Base-by-base conservation (phyloP, 2,329 filamentous ascomycete species). In the Aureobasidium sp. region DNA sequence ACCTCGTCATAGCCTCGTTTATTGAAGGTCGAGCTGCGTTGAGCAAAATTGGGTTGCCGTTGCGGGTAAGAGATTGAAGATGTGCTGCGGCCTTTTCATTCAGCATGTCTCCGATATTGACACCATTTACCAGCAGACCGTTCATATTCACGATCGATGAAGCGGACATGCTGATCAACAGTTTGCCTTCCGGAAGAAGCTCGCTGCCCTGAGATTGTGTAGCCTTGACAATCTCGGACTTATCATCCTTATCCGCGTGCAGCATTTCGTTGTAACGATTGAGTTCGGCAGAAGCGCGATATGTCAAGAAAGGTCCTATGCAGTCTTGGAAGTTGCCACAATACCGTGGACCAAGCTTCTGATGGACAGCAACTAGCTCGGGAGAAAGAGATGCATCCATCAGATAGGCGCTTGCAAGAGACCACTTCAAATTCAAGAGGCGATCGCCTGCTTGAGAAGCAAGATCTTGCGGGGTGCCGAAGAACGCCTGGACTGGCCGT, bases 271-370 rank as follows among this genome's bases (percentile, higher is more conserved):
- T 97, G 49, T 93, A 88, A 59, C 97, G 81, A 63, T 95, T 94
- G 42, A 99, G 78, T 59, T 90, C 87, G 8, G 94, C 93, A 1
- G 94, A 97, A 7, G 94, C 93, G 68, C 89, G 86, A 71, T 99
- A 99, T 0, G 95, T 99, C 71, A 97, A 91, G 69, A 99, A 96
- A 1, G 91, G 93, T 5, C 95, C 94, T 15, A 99, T 81, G 67
- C 91, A 94, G 70, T 99, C 94, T 74, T 99, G 94, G 68, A 96
- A 96, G 71, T 99, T 99, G 16, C 94, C 94, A 70, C 91, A 87
- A 68, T 99, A 99, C 52, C 91, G 86, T 29, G 91, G 89, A 0
- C 94, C 93, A 21, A 99, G 85, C 54, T 92, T 89, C 71, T 88
- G 90, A 69, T 96, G 90, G 0, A 99, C 94, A 13, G 93, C 88